These are phyloP conservation scores for Populus tomentosa DNA, from an alignment of 441 rosid genomes.

Conservation along the genomic window DNA sequence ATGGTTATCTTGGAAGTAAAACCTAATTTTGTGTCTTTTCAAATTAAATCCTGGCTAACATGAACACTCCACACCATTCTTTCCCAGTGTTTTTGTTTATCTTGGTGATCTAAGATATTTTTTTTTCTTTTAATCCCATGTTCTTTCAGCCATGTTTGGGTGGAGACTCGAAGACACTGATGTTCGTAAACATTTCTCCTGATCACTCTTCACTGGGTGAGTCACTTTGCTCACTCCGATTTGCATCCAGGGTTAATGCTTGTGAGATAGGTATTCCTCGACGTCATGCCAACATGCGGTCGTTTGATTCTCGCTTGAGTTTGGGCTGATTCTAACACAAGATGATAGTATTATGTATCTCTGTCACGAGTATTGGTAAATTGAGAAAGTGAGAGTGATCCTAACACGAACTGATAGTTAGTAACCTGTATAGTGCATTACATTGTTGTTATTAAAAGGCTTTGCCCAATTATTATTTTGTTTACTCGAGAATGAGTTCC, in stretches of 20 bases:
- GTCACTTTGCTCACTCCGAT: constrained; percentile 91
- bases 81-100: neutral
- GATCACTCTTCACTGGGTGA: constrained; percentile 74
- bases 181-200: constrained; percentile 94
- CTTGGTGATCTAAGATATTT: neutral
- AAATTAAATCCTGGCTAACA: neutral
- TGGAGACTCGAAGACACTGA: constrained; percentile 93
- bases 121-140: constrained; percentile 6
- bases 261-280: constrained; percentile 94
- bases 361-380: constrained; percentile 14
- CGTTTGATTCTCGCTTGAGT: constrained; percentile 69
- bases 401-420: constrained; percentile 42
- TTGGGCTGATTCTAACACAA: constrained; percentile 27
- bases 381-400: constrained; percentile 27
- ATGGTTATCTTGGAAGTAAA: neutral
- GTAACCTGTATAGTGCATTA: constrained; percentile 41
- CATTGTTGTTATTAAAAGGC: constrained; percentile 9
- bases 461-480: neutral
- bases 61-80: neutral
- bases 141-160: constrained; percentile 88
- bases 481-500: constrained; percentile 14
- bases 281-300: constrained; percentile 57
- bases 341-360: constrained; percentile 22
- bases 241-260: constrained; percentile 98
- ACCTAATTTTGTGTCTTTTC: neutral